Percentiles rank a stretch among this genome's conserved stretches.
Conservation (phyloP, 352 stramenopile genomes). For the Thalassiosira ordinaria region DNA sequence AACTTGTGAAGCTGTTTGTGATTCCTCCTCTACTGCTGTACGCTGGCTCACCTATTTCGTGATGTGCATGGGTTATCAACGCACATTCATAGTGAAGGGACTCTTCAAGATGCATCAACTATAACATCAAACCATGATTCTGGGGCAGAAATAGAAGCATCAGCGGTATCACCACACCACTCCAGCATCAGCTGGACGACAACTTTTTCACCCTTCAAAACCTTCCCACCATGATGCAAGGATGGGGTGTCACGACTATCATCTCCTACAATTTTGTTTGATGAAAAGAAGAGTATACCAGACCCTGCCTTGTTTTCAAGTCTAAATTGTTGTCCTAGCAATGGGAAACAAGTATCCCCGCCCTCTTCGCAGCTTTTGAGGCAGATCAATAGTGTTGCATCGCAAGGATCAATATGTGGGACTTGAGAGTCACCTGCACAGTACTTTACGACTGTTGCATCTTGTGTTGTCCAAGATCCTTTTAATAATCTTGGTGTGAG, state of each 20-base stretch:
- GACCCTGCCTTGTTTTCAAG: constrained; percentile 4
- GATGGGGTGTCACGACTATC: constrained; percentile 19
- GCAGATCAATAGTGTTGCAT: constrained; percentile 36
- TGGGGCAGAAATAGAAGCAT: background rate
- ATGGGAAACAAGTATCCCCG: constrained; percentile 28
- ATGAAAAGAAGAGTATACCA: constrained; percentile 39
- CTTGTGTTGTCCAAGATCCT: constrained; percentile 11
- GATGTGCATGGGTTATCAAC: too few relatives aligned
- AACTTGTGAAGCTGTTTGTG: too few relatives aligned
- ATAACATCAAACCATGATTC: constrained; percentile 4
- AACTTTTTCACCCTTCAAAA: constrained; percentile 26
- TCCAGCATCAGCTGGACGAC: constrained; percentile 33
- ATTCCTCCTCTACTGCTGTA: too few relatives aligned
- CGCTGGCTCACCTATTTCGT: too few relatives aligned
- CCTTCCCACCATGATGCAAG: constrained; percentile 32
- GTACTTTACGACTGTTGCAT: constrained; percentile 35
- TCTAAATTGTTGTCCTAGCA: constrained; percentile 14
- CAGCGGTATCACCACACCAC: background rate
- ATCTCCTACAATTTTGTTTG: constrained; percentile 2
- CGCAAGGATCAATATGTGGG: constrained; percentile 33
- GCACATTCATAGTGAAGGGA: too few relatives aligned
- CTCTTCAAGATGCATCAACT: too few relatives aligned
- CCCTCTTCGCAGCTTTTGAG: constrained; percentile 5
- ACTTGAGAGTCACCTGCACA: constrained; percentile 28
- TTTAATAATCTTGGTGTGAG: background rate